Evolutionary conservation across 495 filamentous ascomycete genomes (phyloP).

Genomic region (Corynascus novoguineensis): DNA sequence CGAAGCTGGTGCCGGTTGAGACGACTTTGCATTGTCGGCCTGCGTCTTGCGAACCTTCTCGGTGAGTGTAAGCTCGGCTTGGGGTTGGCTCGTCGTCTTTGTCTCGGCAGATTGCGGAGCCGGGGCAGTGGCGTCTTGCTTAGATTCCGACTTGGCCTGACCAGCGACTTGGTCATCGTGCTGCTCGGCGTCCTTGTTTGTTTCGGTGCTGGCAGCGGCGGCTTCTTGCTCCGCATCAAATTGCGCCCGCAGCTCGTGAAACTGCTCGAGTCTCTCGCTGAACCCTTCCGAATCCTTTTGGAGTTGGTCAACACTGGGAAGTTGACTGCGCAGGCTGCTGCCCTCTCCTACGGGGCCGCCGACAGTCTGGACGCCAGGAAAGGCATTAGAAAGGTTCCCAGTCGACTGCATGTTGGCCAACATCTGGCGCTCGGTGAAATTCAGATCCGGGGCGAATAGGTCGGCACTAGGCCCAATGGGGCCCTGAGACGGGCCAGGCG

Average conservation of each 20-base stretch:
- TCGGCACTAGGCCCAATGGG: constrained; percentile 30
- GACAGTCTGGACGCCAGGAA: constrained; percentile 29
- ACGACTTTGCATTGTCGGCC: constrained; percentile 53
- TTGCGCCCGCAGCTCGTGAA: constrained; percentile 53
- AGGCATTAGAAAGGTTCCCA: constrained; percentile 32
- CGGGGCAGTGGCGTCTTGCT: constrained; percentile 1
- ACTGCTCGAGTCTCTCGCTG: constrained; percentile 49
- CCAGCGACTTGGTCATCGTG: constrained; percentile 3
- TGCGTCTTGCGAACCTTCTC: constrained; percentile 82
- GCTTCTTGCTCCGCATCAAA: constrained; percentile 45
- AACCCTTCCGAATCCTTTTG: constrained; percentile 48
- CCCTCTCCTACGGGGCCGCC: constrained; percentile 28
- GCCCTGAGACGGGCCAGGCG: constrained; percentile 16
- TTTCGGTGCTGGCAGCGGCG: constrained; percentile 10
- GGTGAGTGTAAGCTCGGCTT: constrained; percentile 59
- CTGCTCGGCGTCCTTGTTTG: constrained; percentile 13
- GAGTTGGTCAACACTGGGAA: constrained; percentile 40
- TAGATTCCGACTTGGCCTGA: background rate
- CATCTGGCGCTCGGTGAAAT: constrained; percentile 37
- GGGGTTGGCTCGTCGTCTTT: constrained; percentile 12
- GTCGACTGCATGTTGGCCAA: constrained; percentile 34
- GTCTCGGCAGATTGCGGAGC: constrained; percentile 1
- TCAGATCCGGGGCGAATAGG: constrained; percentile 46
- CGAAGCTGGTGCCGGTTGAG: constrained; percentile 50
- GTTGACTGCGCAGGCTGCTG: constrained; percentile 31